Conservation (phyloP, 805 yeast species). For the Suhomyces tanzawaensis region DNA sequence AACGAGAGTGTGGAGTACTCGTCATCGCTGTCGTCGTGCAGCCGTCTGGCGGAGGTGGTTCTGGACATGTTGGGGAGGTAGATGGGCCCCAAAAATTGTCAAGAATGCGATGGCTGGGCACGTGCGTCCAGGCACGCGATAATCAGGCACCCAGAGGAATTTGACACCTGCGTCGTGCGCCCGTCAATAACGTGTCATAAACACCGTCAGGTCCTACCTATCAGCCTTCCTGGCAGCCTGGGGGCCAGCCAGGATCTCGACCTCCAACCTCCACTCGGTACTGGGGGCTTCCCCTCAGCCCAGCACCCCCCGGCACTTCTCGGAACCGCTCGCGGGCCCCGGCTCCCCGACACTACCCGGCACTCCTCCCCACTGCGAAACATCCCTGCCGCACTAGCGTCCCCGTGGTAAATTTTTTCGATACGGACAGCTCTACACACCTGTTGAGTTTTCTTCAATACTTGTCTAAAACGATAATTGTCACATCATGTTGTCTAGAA, state of each 20-base stretch:
- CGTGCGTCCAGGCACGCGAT: neutral
- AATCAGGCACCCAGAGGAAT: too few relatives aligned
- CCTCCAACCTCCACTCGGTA: too few relatives aligned
- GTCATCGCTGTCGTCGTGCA: slow-evolving; percentile 29
- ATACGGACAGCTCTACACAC: slow-evolving; percentile 1
- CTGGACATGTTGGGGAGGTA: neutral
- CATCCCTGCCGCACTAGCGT: neutral
- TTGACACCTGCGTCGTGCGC: too few relatives aligned
- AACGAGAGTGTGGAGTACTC: slow-evolving; percentile 58
- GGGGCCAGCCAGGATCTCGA: too few relatives aligned
- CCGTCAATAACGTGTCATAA: too few relatives aligned
- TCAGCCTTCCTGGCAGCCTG: too few relatives aligned
- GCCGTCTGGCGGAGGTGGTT: neutral
- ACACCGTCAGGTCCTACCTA: too few relatives aligned
- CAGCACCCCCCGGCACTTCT: neutral
- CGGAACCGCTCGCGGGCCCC: slow-evolving; percentile 1
- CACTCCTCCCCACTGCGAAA: neutral
- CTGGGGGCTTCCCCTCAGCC: neutral
- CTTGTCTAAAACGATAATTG: neutral
- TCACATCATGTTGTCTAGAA: slow-evolving; percentile 38
- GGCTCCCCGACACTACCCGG: slow-evolving; percentile 1
- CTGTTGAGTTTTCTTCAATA: slow-evolving; percentile 1
- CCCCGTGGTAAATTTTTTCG: slow-evolving; percentile 8
- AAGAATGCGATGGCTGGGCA: slow-evolving; percentile 1
- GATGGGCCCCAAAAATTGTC: neutral